A percentile compares a stretch with the other conserved stretches of the same genome.
Conservation (phyloP, 305 asterid species). For the Striga hermonthica region DNA sequence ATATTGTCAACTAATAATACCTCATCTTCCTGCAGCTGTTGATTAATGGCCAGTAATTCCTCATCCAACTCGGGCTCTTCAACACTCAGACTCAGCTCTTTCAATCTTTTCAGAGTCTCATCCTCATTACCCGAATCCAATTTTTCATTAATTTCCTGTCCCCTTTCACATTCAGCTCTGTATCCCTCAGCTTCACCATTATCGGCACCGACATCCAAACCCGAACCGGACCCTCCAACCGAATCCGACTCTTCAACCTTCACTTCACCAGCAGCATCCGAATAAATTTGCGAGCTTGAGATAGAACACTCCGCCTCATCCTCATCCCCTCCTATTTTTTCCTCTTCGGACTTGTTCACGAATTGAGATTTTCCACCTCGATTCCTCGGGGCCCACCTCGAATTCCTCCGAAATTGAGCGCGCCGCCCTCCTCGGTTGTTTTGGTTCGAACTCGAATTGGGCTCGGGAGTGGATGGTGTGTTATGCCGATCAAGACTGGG, state of each 20-base stretch:
- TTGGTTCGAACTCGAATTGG: neutral
- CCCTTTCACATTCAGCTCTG: constrained; percentile 28
- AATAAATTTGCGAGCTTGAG: constrained; percentile 26
- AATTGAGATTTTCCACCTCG: constrained; percentile 30
- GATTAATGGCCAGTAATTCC: constrained; percentile 53
- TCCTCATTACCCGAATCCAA: constrained; percentile 25
- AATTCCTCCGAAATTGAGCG: constrained; percentile 27
- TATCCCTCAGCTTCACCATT: constrained; percentile 27
- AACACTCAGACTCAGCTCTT: constrained; percentile 46
- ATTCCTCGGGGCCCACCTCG: constrained; percentile 32
- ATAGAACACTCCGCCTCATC: constrained; percentile 15
- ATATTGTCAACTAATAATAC: constrained; percentile 33
- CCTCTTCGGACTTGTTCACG: constrained; percentile 29
- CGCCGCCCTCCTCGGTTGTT: constrained; percentile 27
- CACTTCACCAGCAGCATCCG: constrained; percentile 16
- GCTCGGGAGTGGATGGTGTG: constrained; percentile 13
- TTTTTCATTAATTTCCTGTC: constrained; percentile 27
- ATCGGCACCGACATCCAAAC: constrained; percentile 16
- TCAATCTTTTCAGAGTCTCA: constrained; percentile 44
- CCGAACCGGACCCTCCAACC: constrained; percentile 28
- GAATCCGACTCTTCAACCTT: constrained; percentile 30
- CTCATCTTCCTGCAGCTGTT: constrained; percentile 87
- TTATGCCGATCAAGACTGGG: constrained; percentile 29
- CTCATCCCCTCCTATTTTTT: neutral
- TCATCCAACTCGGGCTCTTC: constrained; percentile 50